Evolutionary conservation across 1,284 basidiomycete species (phyloP).

Genomic region (Rhodotorula mucilaginosa): DNA sequence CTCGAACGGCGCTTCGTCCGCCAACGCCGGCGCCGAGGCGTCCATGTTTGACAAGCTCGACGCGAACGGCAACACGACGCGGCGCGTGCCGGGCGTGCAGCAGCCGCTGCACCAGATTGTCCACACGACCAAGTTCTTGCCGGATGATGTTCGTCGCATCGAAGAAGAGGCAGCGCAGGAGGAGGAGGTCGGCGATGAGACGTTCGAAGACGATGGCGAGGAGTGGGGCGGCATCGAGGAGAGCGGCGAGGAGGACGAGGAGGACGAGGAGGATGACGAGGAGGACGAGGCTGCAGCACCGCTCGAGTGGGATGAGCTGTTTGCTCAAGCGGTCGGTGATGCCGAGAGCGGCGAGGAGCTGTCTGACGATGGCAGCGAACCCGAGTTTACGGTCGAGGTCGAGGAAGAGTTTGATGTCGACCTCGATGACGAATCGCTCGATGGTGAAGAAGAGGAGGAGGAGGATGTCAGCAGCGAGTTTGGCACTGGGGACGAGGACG

Average conservation of each 20-base stretch:
- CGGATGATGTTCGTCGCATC: conserved; percentile 48
- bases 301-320: conserved; percentile 41
- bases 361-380: conserved; percentile 1
- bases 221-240: conserved; percentile 47
- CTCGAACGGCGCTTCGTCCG: neutral
- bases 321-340: conserved; percentile 38
- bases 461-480: conserved; percentile 35
- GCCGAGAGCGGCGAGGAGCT: conserved; percentile 7
- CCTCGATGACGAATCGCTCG: conserved; percentile 15
- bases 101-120: conserved; percentile 59
- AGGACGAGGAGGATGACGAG: conserved; percentile 38
- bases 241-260: conserved; percentile 47
- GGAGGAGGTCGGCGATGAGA: conserved; percentile 50
- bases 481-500: conserved; percentile 35
- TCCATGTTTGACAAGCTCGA: conserved; percentile 14
- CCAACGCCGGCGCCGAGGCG: neutral
- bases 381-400: conserved; percentile 3
- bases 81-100: conserved; percentile 57
- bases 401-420: conserved; percentile 18
- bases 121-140: conserved; percentile 58
- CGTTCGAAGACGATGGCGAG: conserved; percentile 40
- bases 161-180: conserved; percentile 46
- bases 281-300: conserved; percentile 28
- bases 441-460: conserved; percentile 40
- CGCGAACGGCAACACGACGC: conserved; percentile 49